Evolutionary conservation across 441 rosid genomes (phyloP), one percentile per base, ranked within the genome.

Genomic region (Jatropha multifida): DNA sequence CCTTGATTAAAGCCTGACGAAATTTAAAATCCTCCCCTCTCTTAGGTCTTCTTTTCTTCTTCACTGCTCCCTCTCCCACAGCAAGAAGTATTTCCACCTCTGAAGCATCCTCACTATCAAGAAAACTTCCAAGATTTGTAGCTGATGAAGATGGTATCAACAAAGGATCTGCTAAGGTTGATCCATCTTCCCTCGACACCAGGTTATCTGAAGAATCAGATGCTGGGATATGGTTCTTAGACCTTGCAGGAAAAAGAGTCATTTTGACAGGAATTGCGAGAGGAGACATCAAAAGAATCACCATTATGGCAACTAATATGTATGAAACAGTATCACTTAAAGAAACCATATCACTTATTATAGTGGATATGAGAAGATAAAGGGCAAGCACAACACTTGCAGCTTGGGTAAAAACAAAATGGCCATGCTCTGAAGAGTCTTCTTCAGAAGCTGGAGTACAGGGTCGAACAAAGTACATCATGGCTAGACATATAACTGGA

Each of bases 21-120:
- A 94, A 65, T 83, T 86, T 92, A 86, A 94, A 96, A 74, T 94
- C 99, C 84, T 96, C 99, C 46, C 98, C 99, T 75, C 99, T 86
- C 82, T 89, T 87, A 11, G 97, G 98, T 74, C 85, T 89, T 76
- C 89, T 87, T 83, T 89, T 94, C 90, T 91, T 86, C 90, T 75
- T 91, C 76, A 93, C 88, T 37, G 98, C 98, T 65, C 98, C 99
- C 82, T 92, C 94, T 49, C 97, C 99, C 56, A 84, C 71, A 8
- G 99, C 99, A 49, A 94, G 89, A 73, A 96, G 97, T 44, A 42
- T 85, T 65, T 90, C 94, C 77, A 88, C 82, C 73, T 96, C 97
- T 0, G 91, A 85, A 40, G 62, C 78, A 71, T 87, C 88, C 58
- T 87, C 95, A 46, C 55, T 86, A 27, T 93, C 93, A 48, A 52